Conservation (phyloP, 2,329 filamentous ascomycete species). For the Colletotrichum sp. region DNA sequence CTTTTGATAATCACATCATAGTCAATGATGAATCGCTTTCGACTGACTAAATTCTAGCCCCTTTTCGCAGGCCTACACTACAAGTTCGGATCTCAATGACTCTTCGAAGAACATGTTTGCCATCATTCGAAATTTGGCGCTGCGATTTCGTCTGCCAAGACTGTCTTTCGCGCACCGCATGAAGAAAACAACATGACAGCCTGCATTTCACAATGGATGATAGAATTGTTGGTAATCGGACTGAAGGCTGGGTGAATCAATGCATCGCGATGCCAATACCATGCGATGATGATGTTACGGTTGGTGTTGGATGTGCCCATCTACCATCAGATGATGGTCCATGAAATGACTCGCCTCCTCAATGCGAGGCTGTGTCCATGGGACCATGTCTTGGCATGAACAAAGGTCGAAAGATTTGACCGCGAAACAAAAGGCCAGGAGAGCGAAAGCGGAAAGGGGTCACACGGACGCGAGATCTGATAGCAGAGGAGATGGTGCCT, state of each 20-base stretch:
- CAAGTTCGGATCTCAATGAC: background rate
- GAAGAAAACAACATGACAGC: background rate
- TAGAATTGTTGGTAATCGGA: background rate
- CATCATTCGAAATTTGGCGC: background rate
- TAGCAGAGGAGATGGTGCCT: background rate
- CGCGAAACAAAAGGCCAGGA: background rate
- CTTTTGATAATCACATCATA: background rate
- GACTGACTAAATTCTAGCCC: background rate
- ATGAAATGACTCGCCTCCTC: background rate
- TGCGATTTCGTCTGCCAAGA: background rate
- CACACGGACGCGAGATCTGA: background rate
- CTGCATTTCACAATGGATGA: conserved; percentile 2
- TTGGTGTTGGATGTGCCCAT: background rate
- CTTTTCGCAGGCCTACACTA: accelerated
- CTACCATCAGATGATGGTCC: background rate
- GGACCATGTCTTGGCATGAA: background rate
- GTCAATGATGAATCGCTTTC: background rate
- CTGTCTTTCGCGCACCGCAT: background rate
- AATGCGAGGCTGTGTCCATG: background rate
- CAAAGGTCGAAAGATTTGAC: background rate
- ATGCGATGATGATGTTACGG: conserved; percentile 1
- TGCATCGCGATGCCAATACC: background rate
- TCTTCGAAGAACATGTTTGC: background rate
- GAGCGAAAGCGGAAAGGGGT: background rate
- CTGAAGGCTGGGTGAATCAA: background rate